Evolutionary conservation across 495 filamentous ascomycete genomes (phyloP).

Genomic region (Paragyromitra xinjiangensis): DNA sequence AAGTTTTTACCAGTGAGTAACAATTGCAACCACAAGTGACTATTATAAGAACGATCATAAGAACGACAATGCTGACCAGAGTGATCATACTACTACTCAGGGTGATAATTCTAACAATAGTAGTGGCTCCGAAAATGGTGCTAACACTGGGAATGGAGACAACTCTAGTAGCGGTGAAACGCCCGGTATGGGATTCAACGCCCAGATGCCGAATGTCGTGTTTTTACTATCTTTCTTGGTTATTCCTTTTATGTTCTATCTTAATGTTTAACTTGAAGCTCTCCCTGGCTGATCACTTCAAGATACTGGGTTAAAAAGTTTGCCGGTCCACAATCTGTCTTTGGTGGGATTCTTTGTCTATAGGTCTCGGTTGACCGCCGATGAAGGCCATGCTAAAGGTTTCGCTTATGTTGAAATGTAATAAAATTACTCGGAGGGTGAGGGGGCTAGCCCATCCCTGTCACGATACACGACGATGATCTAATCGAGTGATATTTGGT

Average conservation of each 20-base stretch:
- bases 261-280: background rate
- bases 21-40: too few species aligned
- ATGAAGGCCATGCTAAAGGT: too few species aligned
- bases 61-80: background rate
- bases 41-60: background rate
- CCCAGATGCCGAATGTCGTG: conserved; percentile 21
- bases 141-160: background rate
- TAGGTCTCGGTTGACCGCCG: too few species aligned
- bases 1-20: conserved; percentile 25
- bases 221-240: conserved; percentile 29
- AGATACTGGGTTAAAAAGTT: background rate
- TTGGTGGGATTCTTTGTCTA: too few species aligned
- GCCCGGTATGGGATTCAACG: background rate
- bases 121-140: background rate
- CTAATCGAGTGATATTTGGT: too few species aligned
- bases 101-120: background rate
- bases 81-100: conserved; percentile 1
- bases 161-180: background rate
- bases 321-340: too few species aligned
- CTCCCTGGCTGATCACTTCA: background rate
- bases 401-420: too few species aligned
- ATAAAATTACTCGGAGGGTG: too few species aligned
- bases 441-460: too few species aligned
- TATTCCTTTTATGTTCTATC: conserved; percentile 1
- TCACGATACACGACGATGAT: too few species aligned